Evolutionary conservation across 2,329 filamentous ascomycete genomes (phyloP), one percentile per base, ranked within the genome.

Genomic region (Pseudonectria foliicola): DNA sequence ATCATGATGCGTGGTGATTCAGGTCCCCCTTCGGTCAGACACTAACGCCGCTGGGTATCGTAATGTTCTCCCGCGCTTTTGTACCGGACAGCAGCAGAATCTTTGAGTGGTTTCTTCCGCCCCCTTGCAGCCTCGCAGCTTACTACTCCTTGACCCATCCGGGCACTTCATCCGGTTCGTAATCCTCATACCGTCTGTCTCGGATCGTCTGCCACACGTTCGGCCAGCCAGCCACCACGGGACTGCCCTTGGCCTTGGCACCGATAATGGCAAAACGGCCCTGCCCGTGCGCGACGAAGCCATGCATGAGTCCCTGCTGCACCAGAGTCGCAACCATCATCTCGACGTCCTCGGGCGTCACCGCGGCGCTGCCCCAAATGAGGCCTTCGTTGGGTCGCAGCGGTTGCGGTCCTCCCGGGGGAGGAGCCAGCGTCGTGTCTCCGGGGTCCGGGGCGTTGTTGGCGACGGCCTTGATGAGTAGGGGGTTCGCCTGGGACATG

Each of bases 241-340:
- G 73, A 15, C 76, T 73, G 4, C 73, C 75, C 44, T 73, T 75
- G 40, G 72, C 71, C 66, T 80, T 82, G 15, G 84, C 79, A 3
- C 89, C 88, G 34, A 83, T 77, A 28, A 95, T 85, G 10, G 87
- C 88, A 52, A 95, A 88, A 31, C 84, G 80, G 28, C 74, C 73
- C 52, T 80, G 78, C 16, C 74, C 74, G 51, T 93, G 86, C 12
- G 84, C 85, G 18, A 95, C 73, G 53, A 89, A 95, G 2, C 89
- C 90, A 46, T 82, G 79, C 55, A 95, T 69, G 15, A 95, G 66
- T 1, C 84, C 85, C 59, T 94, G 85, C 32, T 83, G 77, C 13
- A 93, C 75, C 10, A 95, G 71, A 10, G 80, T 81, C 0, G 84
- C 77, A 10, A 93, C 71, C 31, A 85, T 78, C 29, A 78, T 78